phyloP scores from a whole-genome alignment of 495 filamentous ascomycete genomes.

The Hyaloscypha variabilis region DNA sequence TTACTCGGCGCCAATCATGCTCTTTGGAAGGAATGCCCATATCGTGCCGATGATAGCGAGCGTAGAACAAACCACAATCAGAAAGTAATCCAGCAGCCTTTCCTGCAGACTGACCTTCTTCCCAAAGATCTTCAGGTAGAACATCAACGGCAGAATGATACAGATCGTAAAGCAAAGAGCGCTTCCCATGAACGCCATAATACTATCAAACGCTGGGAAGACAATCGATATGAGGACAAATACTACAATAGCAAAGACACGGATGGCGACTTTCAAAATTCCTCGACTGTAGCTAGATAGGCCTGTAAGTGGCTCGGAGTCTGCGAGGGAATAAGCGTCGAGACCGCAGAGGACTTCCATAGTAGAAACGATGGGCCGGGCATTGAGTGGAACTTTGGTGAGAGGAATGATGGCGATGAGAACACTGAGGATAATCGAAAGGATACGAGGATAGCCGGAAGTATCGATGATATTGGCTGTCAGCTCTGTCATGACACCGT shows the following conservation, averaged over 20 bases:
- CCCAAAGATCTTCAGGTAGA: constrained; percentile 93
- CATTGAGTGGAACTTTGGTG: constrained; percentile 92
- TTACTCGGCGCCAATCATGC: constrained; percentile 47
- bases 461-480: constrained; percentile 83
- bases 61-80: constrained; percentile 69
- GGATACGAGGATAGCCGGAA: constrained; percentile 69
- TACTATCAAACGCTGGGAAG: constrained; percentile 86
- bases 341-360: constrained; percentile 80
- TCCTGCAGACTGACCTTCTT: constrained; percentile 69
- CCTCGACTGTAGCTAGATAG: constrained; percentile 60
- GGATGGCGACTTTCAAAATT: constrained; percentile 59
- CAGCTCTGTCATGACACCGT: constrained; percentile 81
- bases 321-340: constrained; percentile 54
- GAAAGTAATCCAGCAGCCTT: constrained; percentile 63
- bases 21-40: constrained; percentile 84
- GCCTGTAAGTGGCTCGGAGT: constrained; percentile 46
- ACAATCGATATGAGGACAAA: constrained; percentile 75
- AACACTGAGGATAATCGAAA: constrained; percentile 76
- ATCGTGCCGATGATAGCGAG: constrained; percentile 80
- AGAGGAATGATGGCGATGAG: constrained; percentile 92
- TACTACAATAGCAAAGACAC: constrained; percentile 57
- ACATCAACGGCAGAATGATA: constrained; percentile 84
- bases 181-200: constrained; percentile 92
- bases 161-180: constrained; percentile 95
- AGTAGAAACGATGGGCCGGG: constrained; percentile 83